Percentiles rank a stretch among this genome's conserved stretches.
phyloP scores from a whole-genome alignment of 495 filamentous ascomycete species.

The Daldinia childiae region DNA sequence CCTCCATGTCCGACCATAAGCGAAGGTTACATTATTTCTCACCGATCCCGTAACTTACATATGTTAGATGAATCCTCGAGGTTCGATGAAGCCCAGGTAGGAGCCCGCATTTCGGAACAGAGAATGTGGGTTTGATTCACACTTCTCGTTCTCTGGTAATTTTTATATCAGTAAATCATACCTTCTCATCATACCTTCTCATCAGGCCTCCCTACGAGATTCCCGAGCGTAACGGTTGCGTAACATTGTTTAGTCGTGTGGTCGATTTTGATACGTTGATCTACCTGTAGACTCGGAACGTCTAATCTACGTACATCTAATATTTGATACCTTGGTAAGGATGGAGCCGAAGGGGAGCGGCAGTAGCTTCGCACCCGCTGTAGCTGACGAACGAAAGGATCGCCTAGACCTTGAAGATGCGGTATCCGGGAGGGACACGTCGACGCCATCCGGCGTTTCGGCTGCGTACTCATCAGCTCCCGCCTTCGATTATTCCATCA shows the following conservation, averaged over 20 bases:
- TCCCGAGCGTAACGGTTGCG: background rate
- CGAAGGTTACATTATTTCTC: constrained; percentile 5
- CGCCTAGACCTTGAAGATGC: background rate
- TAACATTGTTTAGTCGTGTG: background rate
- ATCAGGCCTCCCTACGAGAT: background rate
- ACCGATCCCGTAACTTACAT: background rate
- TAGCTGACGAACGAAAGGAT: background rate
- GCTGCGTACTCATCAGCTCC: background rate
- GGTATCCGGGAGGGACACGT: constrained; percentile 5
- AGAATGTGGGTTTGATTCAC: background rate
- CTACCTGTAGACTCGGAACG: background rate
- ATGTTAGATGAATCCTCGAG: background rate
- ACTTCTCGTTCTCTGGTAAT: background rate
- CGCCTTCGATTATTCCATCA: background rate
- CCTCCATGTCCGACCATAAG: background rate
- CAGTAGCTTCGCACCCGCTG: background rate
- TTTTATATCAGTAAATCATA: background rate
- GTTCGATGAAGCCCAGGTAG: background rate
- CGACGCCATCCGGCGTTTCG: background rate
- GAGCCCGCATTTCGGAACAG: background rate
- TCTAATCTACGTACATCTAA: background rate
- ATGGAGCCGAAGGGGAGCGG: constrained; percentile 8
- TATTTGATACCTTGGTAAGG: background rate
- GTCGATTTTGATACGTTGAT: background rate
- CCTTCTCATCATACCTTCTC: background rate